Conservation (phyloP, 306 rosid genomes). For the Vigna mungo region DNA sequence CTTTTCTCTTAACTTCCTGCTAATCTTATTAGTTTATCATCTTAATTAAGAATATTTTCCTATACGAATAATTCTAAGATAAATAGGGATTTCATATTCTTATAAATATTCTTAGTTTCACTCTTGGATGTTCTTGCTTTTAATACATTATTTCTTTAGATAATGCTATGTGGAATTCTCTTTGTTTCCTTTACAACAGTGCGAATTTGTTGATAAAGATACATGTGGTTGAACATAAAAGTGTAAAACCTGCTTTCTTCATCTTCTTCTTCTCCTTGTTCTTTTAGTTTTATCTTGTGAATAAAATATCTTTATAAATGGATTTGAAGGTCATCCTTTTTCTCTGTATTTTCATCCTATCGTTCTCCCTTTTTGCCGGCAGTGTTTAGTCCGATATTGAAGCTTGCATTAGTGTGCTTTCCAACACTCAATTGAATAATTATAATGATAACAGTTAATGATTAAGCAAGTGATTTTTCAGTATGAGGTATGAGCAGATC, state of each 20-base stretch:
- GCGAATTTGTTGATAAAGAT: slow-evolving; percentile 50
- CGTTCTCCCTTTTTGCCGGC: slow-evolving; percentile 41
- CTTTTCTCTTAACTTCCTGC: neutral
- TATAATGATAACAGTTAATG: slow-evolving; percentile 15
- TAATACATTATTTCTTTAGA: slow-evolving; percentile 23
- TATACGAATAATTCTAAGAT: neutral
- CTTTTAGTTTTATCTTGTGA: neutral
- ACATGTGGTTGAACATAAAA: slow-evolving; percentile 22
- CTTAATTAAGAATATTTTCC: neutral
- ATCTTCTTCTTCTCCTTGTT: neutral
- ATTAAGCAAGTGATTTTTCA: slow-evolving; percentile 53
- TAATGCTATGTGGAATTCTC: slow-evolving; percentile 46
- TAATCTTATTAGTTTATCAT: slow-evolving; percentile 14
- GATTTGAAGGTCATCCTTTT: neutral
- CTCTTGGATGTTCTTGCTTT: neutral
- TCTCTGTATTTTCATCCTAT: neutral
- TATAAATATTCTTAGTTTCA: neutral
- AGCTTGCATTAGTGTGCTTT: slow-evolving; percentile 15
- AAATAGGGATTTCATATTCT: neutral
- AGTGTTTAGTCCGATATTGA: slow-evolving; percentile 32
- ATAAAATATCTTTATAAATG: neutral
- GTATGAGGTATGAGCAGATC: slow-evolving; percentile 43
- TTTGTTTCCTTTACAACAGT: neutral
- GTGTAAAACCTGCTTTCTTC: slow-evolving; percentile 1
- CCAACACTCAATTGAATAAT: slow-evolving; percentile 24